phyloP scores from a whole-genome alignment of 2,329 filamentous ascomycete genomes.

The Monilinia laxa region DNA sequence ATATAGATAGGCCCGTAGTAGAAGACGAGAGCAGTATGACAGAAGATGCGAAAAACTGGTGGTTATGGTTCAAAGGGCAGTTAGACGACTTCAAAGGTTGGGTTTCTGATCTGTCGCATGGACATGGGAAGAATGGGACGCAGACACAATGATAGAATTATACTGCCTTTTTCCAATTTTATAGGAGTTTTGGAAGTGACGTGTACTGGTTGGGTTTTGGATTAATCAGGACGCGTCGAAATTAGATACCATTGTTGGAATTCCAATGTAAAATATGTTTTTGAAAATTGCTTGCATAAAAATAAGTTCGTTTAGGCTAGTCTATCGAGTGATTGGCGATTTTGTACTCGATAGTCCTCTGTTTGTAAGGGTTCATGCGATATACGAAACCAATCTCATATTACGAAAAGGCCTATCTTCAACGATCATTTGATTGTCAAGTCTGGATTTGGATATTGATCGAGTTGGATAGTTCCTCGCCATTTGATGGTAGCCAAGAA shows the following conservation, averaged over 20 bases:
- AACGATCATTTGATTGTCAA: too few species aligned
- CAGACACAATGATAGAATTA: neutral
- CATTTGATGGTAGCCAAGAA: too few species aligned
- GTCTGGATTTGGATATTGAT: too few species aligned
- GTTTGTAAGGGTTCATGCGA: too few species aligned
- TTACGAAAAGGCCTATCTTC: too few species aligned
- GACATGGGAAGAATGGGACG: slow-evolving; percentile 11
- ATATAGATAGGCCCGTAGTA: slow-evolving; percentile 32
- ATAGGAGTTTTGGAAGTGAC: slow-evolving; percentile 9
- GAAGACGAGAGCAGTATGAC: slow-evolving; percentile 33
- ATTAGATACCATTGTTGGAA: slow-evolving; percentile 14
- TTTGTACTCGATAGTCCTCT: neutral
- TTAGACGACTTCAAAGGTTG: slow-evolving; percentile 44
- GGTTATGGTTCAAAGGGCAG: slow-evolving; percentile 54
- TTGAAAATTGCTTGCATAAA: neutral
- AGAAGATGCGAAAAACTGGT: slow-evolving; percentile 43
- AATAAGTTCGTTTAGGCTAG: neutral
- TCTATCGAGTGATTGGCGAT: neutral
- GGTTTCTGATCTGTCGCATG: slow-evolving; percentile 23
- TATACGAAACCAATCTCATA: too few species aligned
- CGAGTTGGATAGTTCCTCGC: too few species aligned
- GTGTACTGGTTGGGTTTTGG: neutral
- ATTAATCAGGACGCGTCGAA: neutral
- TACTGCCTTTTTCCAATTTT: neutral
- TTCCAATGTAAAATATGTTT: slow-evolving; percentile 12